Base-by-base conservation (phyloP, 2,329 filamentous ascomycete species). In the Teratosphaeria zuluensis region DNA sequence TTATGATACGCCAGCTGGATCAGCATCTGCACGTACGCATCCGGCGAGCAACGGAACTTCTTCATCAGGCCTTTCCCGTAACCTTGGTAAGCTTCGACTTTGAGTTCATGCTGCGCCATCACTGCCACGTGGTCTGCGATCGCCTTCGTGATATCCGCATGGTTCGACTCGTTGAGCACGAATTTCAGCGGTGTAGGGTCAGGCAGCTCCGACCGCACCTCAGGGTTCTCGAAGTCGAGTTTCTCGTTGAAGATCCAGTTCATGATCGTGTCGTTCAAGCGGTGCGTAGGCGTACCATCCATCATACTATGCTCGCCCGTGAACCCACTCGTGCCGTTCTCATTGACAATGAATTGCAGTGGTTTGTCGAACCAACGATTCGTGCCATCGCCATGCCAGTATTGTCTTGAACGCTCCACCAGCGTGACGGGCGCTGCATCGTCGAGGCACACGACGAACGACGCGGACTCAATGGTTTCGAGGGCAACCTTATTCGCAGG, bases 231-330 rank as follows among this genome's bases (percentile, higher is more conserved):
- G 71, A 96, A 89, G 75, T 96, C 91, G 60, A 99, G 85, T 74
- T 94, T 95, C 78, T 96, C 92, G 78, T 87, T 87, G 77, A 96
- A 92, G 74, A 97, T 96, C 70, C 89, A 83, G 72, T 89, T 85
- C 78, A 92, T 95, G 72, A 95, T 83, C 71, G 91, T 94, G 81
- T 99, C 94, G 75, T 96, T 99, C 16, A 99, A 82, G 52, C 95
- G 88, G 77, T 97, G 94, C 2, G 95, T 99, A 1, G 95, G 92
- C 6, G 94, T 99, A 64, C 95, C 94, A 73, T 99, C 94, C 95
- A 99, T 99, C 94, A 99, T 97, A 69, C 89, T 95, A 81, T 99
- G 94, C 78, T 99, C 94, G 70, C 94, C 94, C 82, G 91, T 92
- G 81, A 99, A 99, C 62, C 94, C 94, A 1, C 94, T 89, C 7